These are phyloP conservation scores for Mucor mucedo DNA, from an alignment of 371 early-diverging fungal species.

Conservation along the genomic window DNA sequence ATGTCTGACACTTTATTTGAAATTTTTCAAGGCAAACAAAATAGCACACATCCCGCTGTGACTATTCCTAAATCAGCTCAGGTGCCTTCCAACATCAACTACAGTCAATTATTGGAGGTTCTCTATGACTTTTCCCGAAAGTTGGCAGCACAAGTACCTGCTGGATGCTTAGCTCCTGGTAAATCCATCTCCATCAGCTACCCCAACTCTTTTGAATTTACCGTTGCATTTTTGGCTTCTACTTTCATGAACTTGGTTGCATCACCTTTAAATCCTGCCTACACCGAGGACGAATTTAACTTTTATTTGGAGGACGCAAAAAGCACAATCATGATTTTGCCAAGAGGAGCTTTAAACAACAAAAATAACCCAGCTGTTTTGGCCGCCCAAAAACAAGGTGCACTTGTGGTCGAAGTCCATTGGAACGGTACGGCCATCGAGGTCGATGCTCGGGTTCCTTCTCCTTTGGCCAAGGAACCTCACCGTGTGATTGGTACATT, in stretches of 20 bases:
- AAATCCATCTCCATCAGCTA: slow-evolving; percentile 71
- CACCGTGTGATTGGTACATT: slow-evolving; percentile 26
- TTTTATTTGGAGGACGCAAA: slow-evolving; percentile 82
- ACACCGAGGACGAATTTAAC: slow-evolving; percentile 75
- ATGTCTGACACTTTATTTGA: slow-evolving; percentile 36
- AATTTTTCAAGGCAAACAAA: slow-evolving; percentile 30
- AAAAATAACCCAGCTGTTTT: slow-evolving; percentile 59
- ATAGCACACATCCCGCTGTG: slow-evolving; percentile 32
- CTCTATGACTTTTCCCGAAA: slow-evolving; percentile 45
- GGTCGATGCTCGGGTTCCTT: slow-evolving; percentile 30
- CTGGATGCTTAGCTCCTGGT: slow-evolving; percentile 52
- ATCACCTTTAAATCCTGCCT: slow-evolving; percentile 81
- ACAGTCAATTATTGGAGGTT: slow-evolving; percentile 37
- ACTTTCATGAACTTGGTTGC: slow-evolving; percentile 68
- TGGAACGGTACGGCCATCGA: slow-evolving; percentile 54
- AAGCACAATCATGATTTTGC: slow-evolving; percentile 68
- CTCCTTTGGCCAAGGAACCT: slow-evolving; percentile 6
- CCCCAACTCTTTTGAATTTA: slow-evolving; percentile 74
- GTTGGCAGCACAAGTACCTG: slow-evolving; percentile 37
- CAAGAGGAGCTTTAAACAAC: slow-evolving; percentile 53
- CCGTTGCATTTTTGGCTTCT: slow-evolving; percentile 72
- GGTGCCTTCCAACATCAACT: slow-evolving; percentile 37
- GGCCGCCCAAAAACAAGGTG: slow-evolving; percentile 65
- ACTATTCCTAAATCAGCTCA: slow-evolving; percentile 52
- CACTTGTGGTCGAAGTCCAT: slow-evolving; percentile 58